Evolutionary conservation across 768 basidiomycete genomes (phyloP).

Genomic region (Udeniomyces megalosporus): DNA sequence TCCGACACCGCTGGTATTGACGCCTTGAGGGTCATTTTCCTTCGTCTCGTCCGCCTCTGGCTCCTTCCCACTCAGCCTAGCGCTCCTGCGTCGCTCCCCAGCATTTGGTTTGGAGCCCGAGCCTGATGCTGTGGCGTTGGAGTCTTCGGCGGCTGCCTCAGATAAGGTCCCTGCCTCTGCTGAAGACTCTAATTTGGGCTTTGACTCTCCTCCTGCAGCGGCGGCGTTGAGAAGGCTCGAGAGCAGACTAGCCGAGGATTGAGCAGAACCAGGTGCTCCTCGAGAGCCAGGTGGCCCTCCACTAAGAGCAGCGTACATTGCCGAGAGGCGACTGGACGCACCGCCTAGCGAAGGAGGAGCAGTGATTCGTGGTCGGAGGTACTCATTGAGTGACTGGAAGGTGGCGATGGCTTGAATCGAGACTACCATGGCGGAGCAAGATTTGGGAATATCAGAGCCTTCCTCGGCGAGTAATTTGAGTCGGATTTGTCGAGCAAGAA

Average conservation of each 20-base stretch:
- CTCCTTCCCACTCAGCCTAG: constrained; percentile 59
- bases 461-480: constrained; percentile 79
- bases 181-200: constrained; percentile 23
- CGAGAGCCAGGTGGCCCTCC: constrained; percentile 46
- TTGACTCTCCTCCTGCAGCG: not conserved
- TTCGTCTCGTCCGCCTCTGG: constrained; percentile 21
- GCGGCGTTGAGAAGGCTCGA: not conserved
- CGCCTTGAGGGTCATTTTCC: constrained; percentile 1
- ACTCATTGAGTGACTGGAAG: constrained; percentile 92
- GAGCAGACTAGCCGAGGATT: not conserved
- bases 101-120: constrained; percentile 16
- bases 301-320: constrained; percentile 76
- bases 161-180: constrained; percentile 8
- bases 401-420: constrained; percentile 98
- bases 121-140: constrained; percentile 32
- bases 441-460: constrained; percentile 72
- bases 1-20: constrained; percentile 9
- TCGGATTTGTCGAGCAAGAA: constrained; percentile 81
- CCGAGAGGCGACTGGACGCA: constrained; percentile 42
- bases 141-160: not conserved
- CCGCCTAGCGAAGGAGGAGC: constrained; percentile 30
- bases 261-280: not conserved
- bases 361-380: constrained; percentile 74
- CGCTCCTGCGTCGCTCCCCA: constrained; percentile 56
- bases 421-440: constrained; percentile 64